Conservation (phyloP, 345 rosid genomes). For the Camelina neglecta region DNA sequence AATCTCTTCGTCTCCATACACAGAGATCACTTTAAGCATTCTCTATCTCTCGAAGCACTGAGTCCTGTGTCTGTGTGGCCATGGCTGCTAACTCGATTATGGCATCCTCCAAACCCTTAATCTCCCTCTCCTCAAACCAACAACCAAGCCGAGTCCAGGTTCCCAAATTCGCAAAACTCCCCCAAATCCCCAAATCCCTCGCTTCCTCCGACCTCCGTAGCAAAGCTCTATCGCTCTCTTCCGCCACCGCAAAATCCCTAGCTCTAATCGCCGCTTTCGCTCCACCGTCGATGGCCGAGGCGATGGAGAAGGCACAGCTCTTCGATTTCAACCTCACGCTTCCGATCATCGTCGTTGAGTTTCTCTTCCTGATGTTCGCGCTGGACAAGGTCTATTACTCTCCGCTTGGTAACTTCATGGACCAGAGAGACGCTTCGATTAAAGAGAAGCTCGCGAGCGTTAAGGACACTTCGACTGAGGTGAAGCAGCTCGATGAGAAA, state of each 20-base stretch:
- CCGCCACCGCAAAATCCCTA: slow-evolving; percentile 62
- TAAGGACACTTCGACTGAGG: slow-evolving; percentile 80
- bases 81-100: slow-evolving; percentile 87
- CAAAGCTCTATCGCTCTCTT: slow-evolving; percentile 45
- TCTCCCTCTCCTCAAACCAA: slow-evolving; percentile 45
- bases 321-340: slow-evolving; percentile 95
- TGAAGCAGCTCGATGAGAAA: slow-evolving; percentile 86
- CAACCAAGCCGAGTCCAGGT: slow-evolving; percentile 49
- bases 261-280: slow-evolving; percentile 65
- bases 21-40: slow-evolving; percentile 35
- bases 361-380: slow-evolving; percentile 80
- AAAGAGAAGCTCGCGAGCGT: slow-evolving; percentile 81
- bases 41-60: slow-evolving; percentile 17
- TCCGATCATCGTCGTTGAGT: slow-evolving; percentile 83
- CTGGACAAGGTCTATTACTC: slow-evolving; percentile 82
- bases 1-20: slow-evolving; percentile 23
- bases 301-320: slow-evolving; percentile 83
- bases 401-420: slow-evolving; percentile 94
- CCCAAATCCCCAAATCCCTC: slow-evolving; percentile 46
- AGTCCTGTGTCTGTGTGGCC: slow-evolving; percentile 31
- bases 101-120: slow-evolving; percentile 67
- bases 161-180: slow-evolving; percentile 44
- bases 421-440: slow-evolving; percentile 70
- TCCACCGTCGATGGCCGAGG: slow-evolving; percentile 83
- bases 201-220: slow-evolving; percentile 42